Base-by-base conservation (phyloP, 768 basidiomycete genomes). In the Termitomyces sp. region DNA sequence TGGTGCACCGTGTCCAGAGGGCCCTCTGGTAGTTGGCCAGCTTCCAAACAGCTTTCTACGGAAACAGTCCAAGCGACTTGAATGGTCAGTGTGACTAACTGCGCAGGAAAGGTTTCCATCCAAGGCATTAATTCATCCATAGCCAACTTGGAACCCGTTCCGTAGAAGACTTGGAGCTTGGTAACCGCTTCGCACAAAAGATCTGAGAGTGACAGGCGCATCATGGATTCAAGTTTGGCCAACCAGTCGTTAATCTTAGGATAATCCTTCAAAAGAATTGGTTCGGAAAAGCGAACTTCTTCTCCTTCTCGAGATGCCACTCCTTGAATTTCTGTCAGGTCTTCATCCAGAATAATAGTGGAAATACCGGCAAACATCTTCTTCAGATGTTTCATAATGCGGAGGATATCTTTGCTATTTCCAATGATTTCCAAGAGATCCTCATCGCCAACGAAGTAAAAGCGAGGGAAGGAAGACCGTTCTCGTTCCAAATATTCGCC, bases 341-440 rank as follows among this genome's bases (percentile, higher is more conserved):
- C 93, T 18, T 94, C 92, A 69, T 97, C 93, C 30, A 98, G 80
- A 66, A 77, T 81, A 64, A 98, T 81, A 0, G 94, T 95, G 1
- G 94, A 89, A 41, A 99, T 89, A 30, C 97, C 97, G 23, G 97
- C 97, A 74, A 99, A 99, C 97, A 99, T 99, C 82, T 99, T 99
- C 80, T 98, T 98, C 60, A 99, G 81, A 76, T 98, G 97, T 67
- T 99, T 99, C 93, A 97, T 94, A 73, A 98, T 92, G 41, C 97
- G 90, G 47, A 94, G 75, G 65, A 98, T 97, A 69, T 98, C 95
- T 73, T 98, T 99, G 82, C 94, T 97, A 77, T 99, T 99, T 63
- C 97, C 97, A 63, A 99, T 98, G 67, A 99, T 99, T 73, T 99
- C 97, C 62, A 99, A 81, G 61, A 99, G 76, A 70, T 99, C 97